Evolutionary conservation across 176 grass and related monocot species (phyloP), one percentile per base, ranked within the genome.

Genomic region (Aegilops sharonensis): DNA sequence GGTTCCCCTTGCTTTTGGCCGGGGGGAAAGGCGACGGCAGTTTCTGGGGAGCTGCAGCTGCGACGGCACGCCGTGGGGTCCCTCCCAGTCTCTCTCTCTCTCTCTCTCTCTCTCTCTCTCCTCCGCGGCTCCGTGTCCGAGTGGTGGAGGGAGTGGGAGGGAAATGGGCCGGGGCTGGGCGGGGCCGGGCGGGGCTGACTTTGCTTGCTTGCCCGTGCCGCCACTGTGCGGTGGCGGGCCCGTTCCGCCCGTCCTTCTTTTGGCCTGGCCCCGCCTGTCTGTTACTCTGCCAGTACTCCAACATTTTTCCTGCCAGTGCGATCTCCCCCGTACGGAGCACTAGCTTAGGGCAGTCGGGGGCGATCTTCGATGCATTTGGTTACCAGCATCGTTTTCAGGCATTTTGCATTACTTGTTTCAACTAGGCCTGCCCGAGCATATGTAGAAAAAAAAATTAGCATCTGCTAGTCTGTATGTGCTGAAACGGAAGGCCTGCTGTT

Each of bases 1-100:
- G 25, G 29, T n/a, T 29, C 8, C 14, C 59, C 13, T 17, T 83
- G 54, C 57, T 34, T 68, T 64, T 84, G 35, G 70, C 56, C 36
- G 24, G 40, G 30, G 25, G 21, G 14, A 79, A 90, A 87, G 72
- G 84, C 5, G 36, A 54, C 27, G 37, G 15, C 35, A 37, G 87
- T 52, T 73, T 79, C 23, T 74, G 9, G 24, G 31, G 31, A 34
- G 31, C 35, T 74, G 70, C 54, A 21, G 20, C 39, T 9, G 31
- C 79, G 27, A 47, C 87, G 78, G 63, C 78, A 78, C 48, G 77
- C 69, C 17, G 13, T 62, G 77, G 20, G 34, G 81, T 57, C 52
- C 17, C 52, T 57, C 52, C 17, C 52, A 54, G 50, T 56, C 80
- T 37, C 36, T 12, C 40, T 42, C 30, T 18, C 80, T 37, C 35